A percentile compares a stretch with the other conserved stretches of the same genome.
phyloP scores from a whole-genome alignment of 2,329 filamentous ascomycete genomes.

The Fusarium foetens region DNA sequence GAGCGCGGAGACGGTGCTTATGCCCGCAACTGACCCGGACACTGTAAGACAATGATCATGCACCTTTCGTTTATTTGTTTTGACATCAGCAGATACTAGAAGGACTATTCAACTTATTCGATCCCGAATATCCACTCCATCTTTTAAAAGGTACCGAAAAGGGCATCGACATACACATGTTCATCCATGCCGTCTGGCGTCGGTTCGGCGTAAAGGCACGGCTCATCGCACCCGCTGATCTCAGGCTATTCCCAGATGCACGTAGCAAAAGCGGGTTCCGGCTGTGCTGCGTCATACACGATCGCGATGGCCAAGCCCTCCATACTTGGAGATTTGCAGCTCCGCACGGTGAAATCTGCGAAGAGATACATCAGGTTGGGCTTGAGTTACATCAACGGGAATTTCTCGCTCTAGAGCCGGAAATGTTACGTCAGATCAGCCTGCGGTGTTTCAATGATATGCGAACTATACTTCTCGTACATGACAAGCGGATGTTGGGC shows the following conservation, averaged over 20 bases:
- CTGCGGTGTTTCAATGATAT: constrained; percentile 55
- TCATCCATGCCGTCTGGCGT: constrained; percentile 44
- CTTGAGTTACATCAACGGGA: constrained; percentile 54
- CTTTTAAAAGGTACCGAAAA: constrained; percentile 52
- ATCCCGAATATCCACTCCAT: constrained; percentile 46
- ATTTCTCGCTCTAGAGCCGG: constrained; percentile 44
- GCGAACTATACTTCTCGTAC: constrained; percentile 53
- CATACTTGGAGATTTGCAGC: constrained; percentile 25
- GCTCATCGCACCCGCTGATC: constrained; percentile 48
- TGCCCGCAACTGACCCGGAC: constrained; percentile 40
- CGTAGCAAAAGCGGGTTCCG: constrained; percentile 39
- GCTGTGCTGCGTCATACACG: constrained; percentile 46
- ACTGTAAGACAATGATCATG: constrained; percentile 26
- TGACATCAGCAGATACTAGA: constrained; percentile 21
- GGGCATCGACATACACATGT: constrained; percentile 54
- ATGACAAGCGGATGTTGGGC: constrained; percentile 57
- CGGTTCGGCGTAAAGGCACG: constrained; percentile 47
- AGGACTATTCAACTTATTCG: constrained; percentile 47
- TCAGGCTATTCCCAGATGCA: constrained; percentile 47
- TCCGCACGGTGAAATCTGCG: constrained; percentile 42
- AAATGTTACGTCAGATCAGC: constrained; percentile 50
- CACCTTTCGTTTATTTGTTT: background rate
- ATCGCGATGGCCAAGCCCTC: background rate
- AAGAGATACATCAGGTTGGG: constrained; percentile 52
- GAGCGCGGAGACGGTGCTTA: constrained; percentile 19